Conservation (phyloP, 2,329 filamentous ascomycete genomes). For the Lachnellula hyalina region DNA sequence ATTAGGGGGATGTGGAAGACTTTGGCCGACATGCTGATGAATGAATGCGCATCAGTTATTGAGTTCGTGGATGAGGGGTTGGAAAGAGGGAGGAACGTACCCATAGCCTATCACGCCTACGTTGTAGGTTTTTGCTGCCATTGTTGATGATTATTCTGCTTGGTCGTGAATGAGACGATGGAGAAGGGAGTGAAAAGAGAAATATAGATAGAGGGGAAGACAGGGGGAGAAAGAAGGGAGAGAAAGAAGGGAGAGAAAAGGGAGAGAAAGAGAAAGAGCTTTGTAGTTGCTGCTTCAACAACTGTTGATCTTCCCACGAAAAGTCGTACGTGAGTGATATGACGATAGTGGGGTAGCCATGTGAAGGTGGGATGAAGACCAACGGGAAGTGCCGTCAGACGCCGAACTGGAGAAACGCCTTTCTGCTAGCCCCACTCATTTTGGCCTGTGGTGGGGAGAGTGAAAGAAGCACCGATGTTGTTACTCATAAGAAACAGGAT, state of each 20-base stretch:
- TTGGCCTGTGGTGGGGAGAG: no score
- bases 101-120: conserved; percentile 55
- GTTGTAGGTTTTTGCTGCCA: conserved; percentile 42
- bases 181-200: not conserved
- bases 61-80: not conserved
- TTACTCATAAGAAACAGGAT: no score
- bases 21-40: conserved; percentile 56
- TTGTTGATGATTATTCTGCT: conserved; percentile 6
- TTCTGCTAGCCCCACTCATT: not conserved
- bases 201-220: not conserved
- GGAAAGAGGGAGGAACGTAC: conserved; percentile 13
- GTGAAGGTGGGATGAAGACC: not conserved
- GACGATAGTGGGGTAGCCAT: not conserved
- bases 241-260: no score
- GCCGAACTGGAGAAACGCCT: not conserved
- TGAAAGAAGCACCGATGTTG: no score
- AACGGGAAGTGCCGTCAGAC: not conserved
- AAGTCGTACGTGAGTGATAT: not conserved
- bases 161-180: not conserved
- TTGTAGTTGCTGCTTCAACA: not conserved
- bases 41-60: conserved; percentile 6
- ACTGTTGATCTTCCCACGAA: not conserved
- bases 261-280: not conserved
- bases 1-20: conserved; percentile 82
- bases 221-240: not conserved